Evolutionary conservation across 2,329 filamentous ascomycete genomes (phyloP), one percentile per base, ranked within the genome.

Genomic region (Phoma sp.): DNA sequence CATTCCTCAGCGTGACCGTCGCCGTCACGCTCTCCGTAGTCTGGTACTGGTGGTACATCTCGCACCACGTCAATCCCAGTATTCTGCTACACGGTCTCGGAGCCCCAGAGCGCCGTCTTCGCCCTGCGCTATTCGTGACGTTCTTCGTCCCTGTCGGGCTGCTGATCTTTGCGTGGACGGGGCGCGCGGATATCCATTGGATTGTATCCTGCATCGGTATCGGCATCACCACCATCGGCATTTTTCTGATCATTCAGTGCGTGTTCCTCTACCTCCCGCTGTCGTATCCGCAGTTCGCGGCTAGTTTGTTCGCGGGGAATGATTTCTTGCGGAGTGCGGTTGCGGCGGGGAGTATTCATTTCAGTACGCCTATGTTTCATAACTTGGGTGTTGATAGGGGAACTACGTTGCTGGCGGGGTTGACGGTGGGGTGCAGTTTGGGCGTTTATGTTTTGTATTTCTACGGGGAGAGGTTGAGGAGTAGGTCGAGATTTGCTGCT

Each of bases 1-100:
- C 94, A 83, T 96, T 96, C 75, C 91, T 95, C 55, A 89, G 89
- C 10, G 76, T 95, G 33, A 91, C 91, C 2, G 78, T 95, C 19
- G 91, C 90, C 38, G 90, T 94, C 37, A 21, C 92, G 1, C 53
- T 78, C 48, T 88, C 87, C 1, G 88, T 90, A 7, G 64, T 77
- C 6, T 90, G 74, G 78, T 90, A 24, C 87, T 92, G 0, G 69
- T 88, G 0, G 84, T 96, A 74, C 93, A 96, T 83, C 86, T 84
- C 62, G 86, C 93, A 77, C 93, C 92, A 78, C 73, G 93, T 64
- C 81, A 77, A 55, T 73, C 90, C 55, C 80, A 80, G 12, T 58
- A 78, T 38, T 82, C 86, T 73, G 78, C 86, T 74, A 79, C 84
- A 72, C 86, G 90, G 67, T 81, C 84, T 61, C 87, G 91, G 13